Base-by-base conservation (phyloP, 2,329 filamentous ascomycete species). In the Domatiomyces globalis region DNA sequence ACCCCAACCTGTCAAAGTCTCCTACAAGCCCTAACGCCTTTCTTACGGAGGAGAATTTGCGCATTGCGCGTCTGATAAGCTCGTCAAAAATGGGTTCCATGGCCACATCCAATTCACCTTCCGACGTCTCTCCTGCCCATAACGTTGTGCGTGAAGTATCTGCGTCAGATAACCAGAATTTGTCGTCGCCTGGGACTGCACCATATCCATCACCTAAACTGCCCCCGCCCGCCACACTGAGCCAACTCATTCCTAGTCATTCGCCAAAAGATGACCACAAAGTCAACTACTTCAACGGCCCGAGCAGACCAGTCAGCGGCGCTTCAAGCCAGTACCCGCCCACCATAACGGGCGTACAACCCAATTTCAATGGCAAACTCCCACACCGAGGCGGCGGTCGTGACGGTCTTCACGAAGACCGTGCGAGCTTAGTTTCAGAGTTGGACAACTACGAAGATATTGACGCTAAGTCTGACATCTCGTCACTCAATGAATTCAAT, bases 381-480 rank as follows among this genome's bases (percentile, higher is more conserved):
- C 45, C 20, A 9, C 17, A 17, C 27, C 45, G 8, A 27, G 5
- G 9, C 12, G 27, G 45, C 9, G 17, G n/a, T 25, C 17, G 9
- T 29, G 19, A 46, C 3, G 44, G 12, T 18, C 22, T 20, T 27
- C 20, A 47, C 20, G 45, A 47, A 17, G 45, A 33, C 7, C 20
- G 8, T 10, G 10, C 22, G 20, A 57, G 53, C 45, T 45, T 55
- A 2, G 46, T 58, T 17, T 58, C 56, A 18, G 56, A 54, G n/a
- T 39, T 55, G 1, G 58, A 59, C 46, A 56, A 57, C 8, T 60
- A 60, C 46, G 56, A 59, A 47, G 58, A 60, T 44, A 56, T 58
- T 36, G 58, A 56, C 22, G 56, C 58, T 36, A 60, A 59, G 49
- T 59, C 57, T 10, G 58, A 60, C n/a, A 49, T 60, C 33, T 58